Evolutionary conservation across 768 basidiomycete species (phyloP).

Genomic region (Austroboletus eburneus): DNA sequence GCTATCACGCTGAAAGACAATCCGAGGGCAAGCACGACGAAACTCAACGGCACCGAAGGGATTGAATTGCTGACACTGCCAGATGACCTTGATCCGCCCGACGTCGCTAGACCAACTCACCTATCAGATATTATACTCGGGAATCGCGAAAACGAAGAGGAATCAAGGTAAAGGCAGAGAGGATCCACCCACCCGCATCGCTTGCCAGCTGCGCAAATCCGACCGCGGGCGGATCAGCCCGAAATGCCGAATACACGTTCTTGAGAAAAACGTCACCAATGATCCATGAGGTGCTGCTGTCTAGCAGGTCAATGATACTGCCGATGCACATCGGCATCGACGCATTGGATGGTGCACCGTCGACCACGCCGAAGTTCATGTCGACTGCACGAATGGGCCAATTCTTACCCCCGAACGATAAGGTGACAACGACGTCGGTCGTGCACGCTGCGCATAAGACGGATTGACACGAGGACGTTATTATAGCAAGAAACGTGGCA

Average conservation of each 20-base stretch:
- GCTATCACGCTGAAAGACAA: not conserved
- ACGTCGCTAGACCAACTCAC: not conserved
- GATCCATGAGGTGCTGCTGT: constrained; percentile 54
- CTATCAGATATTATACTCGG: not conserved
- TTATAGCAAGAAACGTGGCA: constrained; percentile 4
- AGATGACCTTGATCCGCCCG: not conserved
- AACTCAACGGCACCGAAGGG: not conserved
- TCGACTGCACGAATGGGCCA: constrained; percentile 75
- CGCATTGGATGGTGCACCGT: not conserved
- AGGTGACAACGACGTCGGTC: constrained; percentile 46
- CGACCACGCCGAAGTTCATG: constrained; percentile 67
- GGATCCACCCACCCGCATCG: not conserved
- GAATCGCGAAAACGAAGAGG: not conserved
- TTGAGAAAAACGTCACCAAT: constrained; percentile 68
- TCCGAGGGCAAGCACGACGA: not conserved
- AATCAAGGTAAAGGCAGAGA: too few species aligned
- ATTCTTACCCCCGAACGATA: constrained; percentile 71
- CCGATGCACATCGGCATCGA: constrained; percentile 46
- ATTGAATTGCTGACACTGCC: not conserved
- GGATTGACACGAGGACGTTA: constrained; percentile 2
- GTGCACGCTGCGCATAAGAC: constrained; percentile 50
- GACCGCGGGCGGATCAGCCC: constrained; percentile 14
- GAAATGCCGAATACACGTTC: constrained; percentile 23
- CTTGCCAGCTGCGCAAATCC: constrained; percentile 19
- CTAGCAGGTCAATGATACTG: constrained; percentile 58